Evolutionary conservation across 805 yeast species (phyloP).

Genomic region (Nakazawaea ishiwadae): DNA sequence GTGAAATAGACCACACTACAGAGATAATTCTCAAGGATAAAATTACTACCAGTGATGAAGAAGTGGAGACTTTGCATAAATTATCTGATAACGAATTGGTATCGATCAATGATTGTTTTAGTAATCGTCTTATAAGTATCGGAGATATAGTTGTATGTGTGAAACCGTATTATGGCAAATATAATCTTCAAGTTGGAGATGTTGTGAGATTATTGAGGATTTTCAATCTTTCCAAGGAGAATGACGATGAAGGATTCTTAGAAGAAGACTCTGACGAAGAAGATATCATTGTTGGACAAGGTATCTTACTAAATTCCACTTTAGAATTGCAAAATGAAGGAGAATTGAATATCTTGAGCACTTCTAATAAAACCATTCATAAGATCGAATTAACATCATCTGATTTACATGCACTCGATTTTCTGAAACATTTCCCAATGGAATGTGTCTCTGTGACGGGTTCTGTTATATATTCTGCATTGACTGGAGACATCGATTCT

Average conservation of each 20-base stretch:
- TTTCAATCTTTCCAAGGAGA: not conserved
- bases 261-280: conserved; percentile 1
- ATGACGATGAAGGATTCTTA: not conserved
- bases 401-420: too few relatives aligned
- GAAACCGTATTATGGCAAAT: not conserved
- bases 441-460: too few relatives aligned
- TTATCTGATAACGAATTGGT: conserved; percentile 1
- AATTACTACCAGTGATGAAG: conserved; percentile 10
- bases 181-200: conserved; percentile 4
- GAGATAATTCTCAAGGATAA: not conserved
- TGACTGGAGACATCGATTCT: too few relatives aligned
- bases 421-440: too few relatives aligned
- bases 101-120: not conserved
- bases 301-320: not conserved
- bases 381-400: too few relatives aligned
- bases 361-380: too few relatives aligned
- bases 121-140: not conserved
- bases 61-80: not conserved
- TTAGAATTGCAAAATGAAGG: not conserved
- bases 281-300: conserved; percentile 1
- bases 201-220: conserved; percentile 1
- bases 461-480: too few relatives aligned
- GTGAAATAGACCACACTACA: not conserved
- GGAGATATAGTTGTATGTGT: conserved; percentile 7
- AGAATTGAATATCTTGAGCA: too few relatives aligned